Evolutionary conservation across 2,329 filamentous ascomycete species (phyloP).

Genomic region (Xylariaceae sp.): DNA sequence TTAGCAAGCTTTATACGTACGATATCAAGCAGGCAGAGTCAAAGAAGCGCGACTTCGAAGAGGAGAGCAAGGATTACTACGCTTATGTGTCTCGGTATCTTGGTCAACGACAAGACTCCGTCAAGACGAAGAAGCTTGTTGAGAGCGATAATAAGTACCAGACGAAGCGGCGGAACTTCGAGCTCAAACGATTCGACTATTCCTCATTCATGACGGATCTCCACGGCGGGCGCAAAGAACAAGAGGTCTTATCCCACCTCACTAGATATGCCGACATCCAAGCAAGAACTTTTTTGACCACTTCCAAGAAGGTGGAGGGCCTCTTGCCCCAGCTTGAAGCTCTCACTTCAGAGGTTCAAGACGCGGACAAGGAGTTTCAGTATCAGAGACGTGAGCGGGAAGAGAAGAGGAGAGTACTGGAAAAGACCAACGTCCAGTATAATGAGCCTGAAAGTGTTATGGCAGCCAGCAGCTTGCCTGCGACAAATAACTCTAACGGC

Average conservation of each 20-base stretch:
- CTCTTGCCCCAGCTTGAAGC: conserved; percentile 88
- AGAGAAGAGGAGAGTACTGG: conserved; percentile 83
- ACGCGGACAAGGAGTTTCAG: conserved; percentile 95
- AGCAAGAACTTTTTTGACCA: conserved; percentile 73
- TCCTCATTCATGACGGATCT: conserved; percentile 99
- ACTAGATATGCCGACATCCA: conserved; percentile 93
- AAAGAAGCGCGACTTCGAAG: conserved; percentile 97
- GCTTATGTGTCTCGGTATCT: conserved; percentile 91
- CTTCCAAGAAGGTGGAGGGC: conserved; percentile 81
- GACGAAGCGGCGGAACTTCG: conserved; percentile 86
- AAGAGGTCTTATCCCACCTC: conserved; percentile 90
- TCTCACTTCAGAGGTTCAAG: conserved; percentile 79
- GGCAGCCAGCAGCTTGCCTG: conserved; percentile 31
- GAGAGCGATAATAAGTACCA: conserved; percentile 98
- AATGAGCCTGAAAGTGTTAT: conserved; percentile 62
- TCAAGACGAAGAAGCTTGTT: conserved; percentile 94
- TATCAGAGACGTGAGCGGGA: conserved; percentile 92
- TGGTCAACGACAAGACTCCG: conserved; percentile 90
- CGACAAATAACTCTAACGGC: conserved; percentile 37
- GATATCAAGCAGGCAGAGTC: conserved; percentile 97
- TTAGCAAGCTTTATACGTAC: conserved; percentile 84
- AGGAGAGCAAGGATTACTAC: conserved; percentile 98
- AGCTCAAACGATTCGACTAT: conserved; percentile 97
- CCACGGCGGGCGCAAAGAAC: conserved; percentile 97
- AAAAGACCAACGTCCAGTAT: conserved; percentile 77